Conservation (phyloP, 768 basidiomycete species). For the Phanerochaete carnosa region DNA sequence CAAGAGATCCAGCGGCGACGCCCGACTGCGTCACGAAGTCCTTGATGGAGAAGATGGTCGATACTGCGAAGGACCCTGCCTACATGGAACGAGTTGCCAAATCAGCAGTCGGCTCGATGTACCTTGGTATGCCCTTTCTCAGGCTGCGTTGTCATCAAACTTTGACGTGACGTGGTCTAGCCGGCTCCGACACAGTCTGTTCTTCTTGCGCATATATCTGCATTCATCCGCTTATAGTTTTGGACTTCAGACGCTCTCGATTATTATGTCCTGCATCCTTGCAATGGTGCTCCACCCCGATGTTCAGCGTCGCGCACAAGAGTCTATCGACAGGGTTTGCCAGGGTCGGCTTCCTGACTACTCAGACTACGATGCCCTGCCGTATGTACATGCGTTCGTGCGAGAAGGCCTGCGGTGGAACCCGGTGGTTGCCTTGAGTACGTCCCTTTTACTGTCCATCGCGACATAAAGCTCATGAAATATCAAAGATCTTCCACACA, state of each 20-base stretch:
- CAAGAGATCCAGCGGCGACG: not conserved
- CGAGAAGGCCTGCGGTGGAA: slow-evolving; percentile 13
- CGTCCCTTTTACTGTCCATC: not conserved
- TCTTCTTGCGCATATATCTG: not conserved
- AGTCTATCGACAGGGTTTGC: slow-evolving; percentile 25
- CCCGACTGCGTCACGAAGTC: slow-evolving; percentile 8
- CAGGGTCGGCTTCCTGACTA: slow-evolving; percentile 23
- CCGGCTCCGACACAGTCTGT: not conserved
- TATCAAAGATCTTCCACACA: not conserved
- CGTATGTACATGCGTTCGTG: slow-evolving; percentile 2
- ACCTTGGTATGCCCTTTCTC: too few relatives aligned
- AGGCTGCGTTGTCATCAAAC: too few relatives aligned
- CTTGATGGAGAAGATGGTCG: slow-evolving; percentile 2
- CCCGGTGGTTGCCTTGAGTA: slow-evolving; percentile 11
- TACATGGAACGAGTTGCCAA: slow-evolving; percentile 6
- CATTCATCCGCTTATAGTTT: not conserved
- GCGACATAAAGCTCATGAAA: too few relatives aligned
- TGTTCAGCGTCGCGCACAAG: slow-evolving; percentile 23
- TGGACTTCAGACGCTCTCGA: slow-evolving; percentile 22
- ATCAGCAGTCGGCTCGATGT: not conserved
- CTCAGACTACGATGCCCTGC: slow-evolving; percentile 15
- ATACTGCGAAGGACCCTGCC: slow-evolving; percentile 3
- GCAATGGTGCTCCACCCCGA: slow-evolving; percentile 36
- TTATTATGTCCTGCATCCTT: slow-evolving; percentile 30
- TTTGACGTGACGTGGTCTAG: not conserved